Evolutionary conservation across 495 filamentous ascomycete genomes (phyloP).

Genomic region (Trichoderma parareesei): DNA sequence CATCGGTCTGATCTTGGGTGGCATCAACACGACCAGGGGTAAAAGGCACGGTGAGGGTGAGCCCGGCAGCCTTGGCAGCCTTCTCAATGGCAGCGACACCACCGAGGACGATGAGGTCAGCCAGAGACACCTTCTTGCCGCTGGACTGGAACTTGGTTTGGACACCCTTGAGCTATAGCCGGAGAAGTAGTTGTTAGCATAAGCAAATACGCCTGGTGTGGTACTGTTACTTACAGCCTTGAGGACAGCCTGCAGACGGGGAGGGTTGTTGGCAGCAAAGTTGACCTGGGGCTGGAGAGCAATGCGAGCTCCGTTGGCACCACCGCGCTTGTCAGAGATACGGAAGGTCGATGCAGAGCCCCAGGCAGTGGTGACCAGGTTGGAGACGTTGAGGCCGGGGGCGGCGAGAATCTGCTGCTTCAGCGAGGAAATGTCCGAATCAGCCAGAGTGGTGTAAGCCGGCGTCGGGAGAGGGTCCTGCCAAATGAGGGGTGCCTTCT

Average conservation of each 20-base stretch:
- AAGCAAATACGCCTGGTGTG: not conserved
- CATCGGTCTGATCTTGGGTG: constrained; percentile 56
- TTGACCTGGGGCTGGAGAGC: constrained; percentile 58
- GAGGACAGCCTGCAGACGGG: constrained; percentile 49
- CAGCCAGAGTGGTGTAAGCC: constrained; percentile 48
- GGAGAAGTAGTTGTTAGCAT: not conserved
- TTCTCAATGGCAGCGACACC: constrained; percentile 64
- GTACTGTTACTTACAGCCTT: constrained; percentile 39
- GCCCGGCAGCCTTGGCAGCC: constrained; percentile 39
- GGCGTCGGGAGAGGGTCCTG: constrained; percentile 54
- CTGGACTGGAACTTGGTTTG: constrained; percentile 42
- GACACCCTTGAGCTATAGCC: constrained; percentile 41
- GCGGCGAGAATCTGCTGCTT: constrained; percentile 55
- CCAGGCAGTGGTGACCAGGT: constrained; percentile 58
- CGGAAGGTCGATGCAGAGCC: constrained; percentile 66
- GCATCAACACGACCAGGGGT: constrained; percentile 42
- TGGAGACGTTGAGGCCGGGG: constrained; percentile 43
- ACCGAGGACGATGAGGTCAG: constrained; percentile 63
- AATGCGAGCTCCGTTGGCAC: constrained; percentile 67
- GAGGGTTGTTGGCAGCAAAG: constrained; percentile 61
- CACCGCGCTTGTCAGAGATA: constrained; percentile 66
- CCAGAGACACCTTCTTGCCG: constrained; percentile 63
- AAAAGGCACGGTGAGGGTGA: constrained; percentile 35
- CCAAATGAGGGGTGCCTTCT: constrained; percentile 52
- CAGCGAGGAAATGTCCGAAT: constrained; percentile 47